Evolutionary conservation across 805 yeast species (phyloP).

Genomic region (Torulaspora quercuum): DNA sequence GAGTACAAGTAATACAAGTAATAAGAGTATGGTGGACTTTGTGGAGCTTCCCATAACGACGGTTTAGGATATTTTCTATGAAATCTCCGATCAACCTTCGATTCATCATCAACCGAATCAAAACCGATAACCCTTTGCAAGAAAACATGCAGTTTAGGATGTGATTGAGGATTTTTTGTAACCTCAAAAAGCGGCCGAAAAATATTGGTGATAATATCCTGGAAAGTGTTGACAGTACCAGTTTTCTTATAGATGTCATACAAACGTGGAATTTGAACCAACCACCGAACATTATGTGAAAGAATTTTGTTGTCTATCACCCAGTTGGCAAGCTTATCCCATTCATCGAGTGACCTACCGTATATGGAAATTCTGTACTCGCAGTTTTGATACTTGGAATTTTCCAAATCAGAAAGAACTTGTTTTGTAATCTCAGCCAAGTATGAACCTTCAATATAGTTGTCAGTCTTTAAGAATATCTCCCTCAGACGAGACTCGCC

Average conservation of each 20-base stretch:
- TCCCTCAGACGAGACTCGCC: conserved; percentile 98
- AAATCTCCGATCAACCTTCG: conserved; percentile 80
- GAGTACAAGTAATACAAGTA: conserved; percentile 86
- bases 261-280: conserved; percentile 90
- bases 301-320: conserved; percentile 86
- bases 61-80: conserved; percentile 86
- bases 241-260: conserved; percentile 83
- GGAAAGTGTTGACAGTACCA: conserved; percentile 66
- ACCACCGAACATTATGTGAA: conserved; percentile 95
- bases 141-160: conserved; percentile 89
- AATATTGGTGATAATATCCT: conserved; percentile 70
- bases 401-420: conserved; percentile 90
- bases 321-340: conserved; percentile 97
- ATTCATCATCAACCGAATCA: conserved; percentile 98
- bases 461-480: conserved; percentile 92
- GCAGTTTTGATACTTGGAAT: conserved; percentile 94
- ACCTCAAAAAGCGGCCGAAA: conserved; percentile 91
- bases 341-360: conserved; percentile 84
- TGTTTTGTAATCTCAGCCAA: conserved; percentile 92
- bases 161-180: conserved; percentile 72
- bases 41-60: conserved; percentile 66
- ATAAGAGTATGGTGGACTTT: conserved; percentile 97
- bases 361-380: conserved; percentile 94
- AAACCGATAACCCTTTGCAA: conserved; percentile 94
- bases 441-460: conserved; percentile 81